A percentile compares a stretch with the other conserved stretches of the same genome.
phyloP scores from a whole-genome alignment of 2,329 filamentous ascomycete genomes.

The Apiospora hydei region DNA sequence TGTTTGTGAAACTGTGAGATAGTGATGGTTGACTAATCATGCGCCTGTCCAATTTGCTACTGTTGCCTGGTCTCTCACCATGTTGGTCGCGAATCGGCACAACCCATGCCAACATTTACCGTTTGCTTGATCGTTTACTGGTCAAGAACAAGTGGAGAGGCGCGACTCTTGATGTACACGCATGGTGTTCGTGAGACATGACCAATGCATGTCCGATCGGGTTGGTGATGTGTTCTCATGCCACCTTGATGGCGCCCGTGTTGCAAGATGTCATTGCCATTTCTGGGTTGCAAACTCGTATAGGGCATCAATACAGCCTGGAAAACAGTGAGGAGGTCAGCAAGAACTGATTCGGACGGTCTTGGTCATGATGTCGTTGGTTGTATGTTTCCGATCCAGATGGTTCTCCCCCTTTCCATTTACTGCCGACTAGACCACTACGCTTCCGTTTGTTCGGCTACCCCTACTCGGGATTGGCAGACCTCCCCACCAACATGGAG shows the following conservation, averaged over 20 bases:
- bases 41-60: background rate
- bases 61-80: background rate
- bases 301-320: slow-evolving; percentile 2
- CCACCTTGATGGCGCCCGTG: background rate
- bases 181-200: background rate
- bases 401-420: background rate
- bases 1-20: background rate
- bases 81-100: background rate
- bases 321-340: background rate
- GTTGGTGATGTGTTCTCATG: background rate
- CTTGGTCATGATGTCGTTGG: background rate
- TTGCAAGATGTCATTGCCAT: background rate
- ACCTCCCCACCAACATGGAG: background rate
- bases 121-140: background rate
- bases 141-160: background rate
- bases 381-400: background rate
- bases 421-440: background rate
- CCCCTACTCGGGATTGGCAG: too few species aligned
- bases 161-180: too few species aligned
- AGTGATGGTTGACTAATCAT: background rate
- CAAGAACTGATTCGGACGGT: background rate
- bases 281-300: background rate
- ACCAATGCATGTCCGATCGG: background rate
- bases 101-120: background rate
- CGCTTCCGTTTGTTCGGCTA: too few species aligned